Evolutionary conservation across 169 alveolate genomes (phyloP).

Genomic region (Cytauxzoon felis): DNA sequence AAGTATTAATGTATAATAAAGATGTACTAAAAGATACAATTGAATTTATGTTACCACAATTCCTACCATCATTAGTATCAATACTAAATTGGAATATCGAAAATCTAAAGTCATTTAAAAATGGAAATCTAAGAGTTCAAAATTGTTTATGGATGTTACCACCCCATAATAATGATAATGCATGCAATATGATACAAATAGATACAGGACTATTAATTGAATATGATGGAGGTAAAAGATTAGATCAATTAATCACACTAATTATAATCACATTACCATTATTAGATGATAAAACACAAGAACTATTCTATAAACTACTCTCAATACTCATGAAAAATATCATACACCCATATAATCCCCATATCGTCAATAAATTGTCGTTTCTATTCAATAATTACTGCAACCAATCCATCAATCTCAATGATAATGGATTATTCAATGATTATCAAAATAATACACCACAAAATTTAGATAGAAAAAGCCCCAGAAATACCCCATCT

Average conservation of each 20-base stretch:
- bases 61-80: conserved; percentile 1
- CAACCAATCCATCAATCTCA: too few species aligned
- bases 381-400: too few species aligned
- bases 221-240: neutral
- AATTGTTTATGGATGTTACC: neutral
- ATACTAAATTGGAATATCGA: neutral
- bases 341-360: neutral
- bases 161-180: neutral
- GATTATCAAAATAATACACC: too few species aligned
- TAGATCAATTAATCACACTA: neutral
- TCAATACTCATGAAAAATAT: neutral
- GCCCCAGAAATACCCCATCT: too few species aligned
- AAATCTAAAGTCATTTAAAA: neutral
- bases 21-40: neutral
- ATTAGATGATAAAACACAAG: neutral
- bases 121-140: neutral
- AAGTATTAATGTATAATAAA: neutral
- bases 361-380: too few species aligned
- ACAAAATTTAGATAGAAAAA: too few species aligned
- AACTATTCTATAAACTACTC: neutral
- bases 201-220: neutral
- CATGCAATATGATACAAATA: neutral
- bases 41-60: neutral
- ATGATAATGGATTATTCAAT: too few species aligned
- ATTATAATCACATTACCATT: neutral